Conservation (phyloP, 2,329 filamentous ascomycete species). For the Cordyceps sp. region DNA sequence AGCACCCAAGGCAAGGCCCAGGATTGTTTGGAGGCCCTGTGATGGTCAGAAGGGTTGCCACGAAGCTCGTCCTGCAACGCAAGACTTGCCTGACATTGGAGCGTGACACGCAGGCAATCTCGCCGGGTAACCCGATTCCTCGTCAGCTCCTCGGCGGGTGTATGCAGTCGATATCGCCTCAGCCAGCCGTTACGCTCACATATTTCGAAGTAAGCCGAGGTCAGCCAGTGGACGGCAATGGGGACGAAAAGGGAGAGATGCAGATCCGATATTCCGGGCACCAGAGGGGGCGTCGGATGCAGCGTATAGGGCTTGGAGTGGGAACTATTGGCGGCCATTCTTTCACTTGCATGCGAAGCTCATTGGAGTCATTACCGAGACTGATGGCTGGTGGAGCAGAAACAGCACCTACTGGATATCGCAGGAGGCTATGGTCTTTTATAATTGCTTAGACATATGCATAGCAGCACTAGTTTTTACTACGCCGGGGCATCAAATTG, state of each 20-base stretch:
- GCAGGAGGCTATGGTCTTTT: no score
- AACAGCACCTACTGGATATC: no score
- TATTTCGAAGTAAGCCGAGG: background rate
- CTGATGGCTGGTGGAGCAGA: no score
- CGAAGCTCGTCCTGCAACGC: no score
- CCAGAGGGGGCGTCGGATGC: background rate
- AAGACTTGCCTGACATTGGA: background rate
- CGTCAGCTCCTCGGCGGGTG: background rate
- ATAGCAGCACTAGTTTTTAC: no score
- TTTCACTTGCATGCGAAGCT: background rate
- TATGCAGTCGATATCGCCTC: constrained; percentile 1
- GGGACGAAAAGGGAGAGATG: background rate
- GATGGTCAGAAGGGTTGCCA: background rate
- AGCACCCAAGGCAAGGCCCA: background rate
- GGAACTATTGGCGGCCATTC: background rate
- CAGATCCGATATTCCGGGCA: background rate
- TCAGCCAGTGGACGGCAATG: background rate
- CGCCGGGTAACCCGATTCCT: background rate
- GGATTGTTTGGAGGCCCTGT: background rate
- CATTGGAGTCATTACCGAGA: no score
- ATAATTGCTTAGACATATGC: no score
- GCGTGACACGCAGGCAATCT: background rate
- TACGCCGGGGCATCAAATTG: no score
- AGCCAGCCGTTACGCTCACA: background rate
- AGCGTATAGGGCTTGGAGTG: background rate